Percentiles rank a stretch among this genome's conserved stretches.
Conservation (phyloP, 2,329 filamentous ascomycete genomes). For the Ramichloridium luteum region DNA sequence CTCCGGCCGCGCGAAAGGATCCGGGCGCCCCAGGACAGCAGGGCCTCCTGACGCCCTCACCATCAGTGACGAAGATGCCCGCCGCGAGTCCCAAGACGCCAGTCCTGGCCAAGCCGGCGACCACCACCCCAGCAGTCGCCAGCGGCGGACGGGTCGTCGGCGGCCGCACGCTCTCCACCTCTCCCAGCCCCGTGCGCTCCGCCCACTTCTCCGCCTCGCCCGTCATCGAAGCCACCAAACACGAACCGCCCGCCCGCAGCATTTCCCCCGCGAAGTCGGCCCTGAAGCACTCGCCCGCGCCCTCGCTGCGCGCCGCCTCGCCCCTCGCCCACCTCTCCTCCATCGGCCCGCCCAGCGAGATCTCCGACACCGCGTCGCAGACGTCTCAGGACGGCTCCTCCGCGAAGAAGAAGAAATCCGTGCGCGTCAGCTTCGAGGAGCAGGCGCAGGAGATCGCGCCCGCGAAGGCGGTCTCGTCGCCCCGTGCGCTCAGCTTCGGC, state of each 20-base stretch:
- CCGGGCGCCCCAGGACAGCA: no score
- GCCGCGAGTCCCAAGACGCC: neutral
- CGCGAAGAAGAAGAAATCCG: slow-evolving; percentile 48
- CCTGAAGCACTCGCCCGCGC: slow-evolving; percentile 52
- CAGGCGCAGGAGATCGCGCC: slow-evolving; percentile 26
- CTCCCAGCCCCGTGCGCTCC: slow-evolving; percentile 51
- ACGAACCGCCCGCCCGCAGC: slow-evolving; percentile 58
- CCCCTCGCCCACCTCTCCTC: slow-evolving; percentile 40
- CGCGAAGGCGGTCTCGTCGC: slow-evolving; percentile 36
- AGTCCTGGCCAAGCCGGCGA: neutral
- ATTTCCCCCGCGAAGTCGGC: slow-evolving; percentile 68
- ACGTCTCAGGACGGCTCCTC: slow-evolving; percentile 25
- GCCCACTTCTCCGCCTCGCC: slow-evolving; percentile 53
- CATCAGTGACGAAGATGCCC: neutral
- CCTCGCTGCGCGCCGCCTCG: slow-evolving; percentile 32
- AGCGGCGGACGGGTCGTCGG: slow-evolving; percentile 2
- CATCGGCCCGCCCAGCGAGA: slow-evolving; percentile 38
- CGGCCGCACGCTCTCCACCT: slow-evolving; percentile 17
- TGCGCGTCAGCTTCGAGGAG: slow-evolving; percentile 70
- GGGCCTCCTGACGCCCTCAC: neutral
- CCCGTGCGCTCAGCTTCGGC: slow-evolving; percentile 10
- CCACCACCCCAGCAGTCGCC: neutral
- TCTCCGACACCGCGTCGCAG: slow-evolving; percentile 43
- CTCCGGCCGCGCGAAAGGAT: neutral
- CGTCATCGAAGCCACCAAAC: slow-evolving; percentile 46